These are phyloP conservation scores for Hypomyces rosellus DNA, from an alignment of 2,329 filamentous ascomycete species.

Conservation along the genomic window DNA sequence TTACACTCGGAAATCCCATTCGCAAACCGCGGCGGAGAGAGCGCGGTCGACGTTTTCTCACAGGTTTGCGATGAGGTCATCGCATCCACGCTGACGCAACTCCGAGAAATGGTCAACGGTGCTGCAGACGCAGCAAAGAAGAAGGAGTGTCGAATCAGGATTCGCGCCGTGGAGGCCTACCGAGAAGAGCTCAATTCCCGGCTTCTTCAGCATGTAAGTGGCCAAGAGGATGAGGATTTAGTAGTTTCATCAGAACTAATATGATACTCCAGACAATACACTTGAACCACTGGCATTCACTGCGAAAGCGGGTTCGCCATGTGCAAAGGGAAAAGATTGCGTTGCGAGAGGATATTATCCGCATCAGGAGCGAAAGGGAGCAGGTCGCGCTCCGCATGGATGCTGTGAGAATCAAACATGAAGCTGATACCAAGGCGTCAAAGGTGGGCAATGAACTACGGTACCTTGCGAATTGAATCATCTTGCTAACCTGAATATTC, in stretches of 20 bases:
- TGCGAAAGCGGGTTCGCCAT: slow-evolving; percentile 51
- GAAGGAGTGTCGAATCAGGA: slow-evolving; percentile 50
- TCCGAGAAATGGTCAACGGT: slow-evolving; percentile 34
- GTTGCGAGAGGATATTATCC: slow-evolving; percentile 54
- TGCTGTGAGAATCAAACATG: slow-evolving; percentile 53
- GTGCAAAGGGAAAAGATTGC: slow-evolving; percentile 51
- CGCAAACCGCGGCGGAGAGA: slow-evolving; percentile 49
- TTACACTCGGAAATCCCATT: slow-evolving; percentile 48
- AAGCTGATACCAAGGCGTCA: slow-evolving; percentile 45
- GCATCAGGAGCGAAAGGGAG: slow-evolving; percentile 52
- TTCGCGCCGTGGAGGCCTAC: slow-evolving; percentile 52
- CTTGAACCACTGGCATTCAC: slow-evolving; percentile 51
- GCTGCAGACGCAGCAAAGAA: slow-evolving; percentile 41
- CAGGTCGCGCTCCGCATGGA: slow-evolving; percentile 58
- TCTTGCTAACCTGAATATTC: not conserved
- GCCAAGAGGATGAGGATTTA: not conserved
- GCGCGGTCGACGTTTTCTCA: slow-evolving; percentile 55
- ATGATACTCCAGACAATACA: slow-evolving; percentile 44
- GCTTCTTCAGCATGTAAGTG: slow-evolving; percentile 52
- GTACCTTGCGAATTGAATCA: not conserved
- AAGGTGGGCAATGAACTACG: slow-evolving; percentile 34
- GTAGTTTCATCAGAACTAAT: not conserved
- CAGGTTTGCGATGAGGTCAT: slow-evolving; percentile 57
- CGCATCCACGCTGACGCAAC: slow-evolving; percentile 40
- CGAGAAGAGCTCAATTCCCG: slow-evolving; percentile 49